A percentile compares a stretch with the other conserved stretches of the same genome.
Evolutionary conservation across 257 asterid genomes (phyloP).

Genomic region (Misopates orontium): DNA sequence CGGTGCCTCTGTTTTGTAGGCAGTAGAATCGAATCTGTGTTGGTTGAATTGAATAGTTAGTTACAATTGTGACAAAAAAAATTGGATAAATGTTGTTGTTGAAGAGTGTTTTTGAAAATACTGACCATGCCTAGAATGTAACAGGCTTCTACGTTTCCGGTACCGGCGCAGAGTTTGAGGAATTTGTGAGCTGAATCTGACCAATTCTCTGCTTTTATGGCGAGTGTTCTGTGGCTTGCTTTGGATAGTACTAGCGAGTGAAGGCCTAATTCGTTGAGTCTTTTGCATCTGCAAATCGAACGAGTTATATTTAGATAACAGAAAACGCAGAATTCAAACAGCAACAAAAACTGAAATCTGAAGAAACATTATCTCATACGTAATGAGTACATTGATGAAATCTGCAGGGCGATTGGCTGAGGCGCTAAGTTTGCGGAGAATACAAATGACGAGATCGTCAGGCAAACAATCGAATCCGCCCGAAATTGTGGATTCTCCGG

Average conservation of each 20-base stretch:
- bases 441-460: constrained; percentile 69
- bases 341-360: background rate
- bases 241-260: constrained; percentile 59
- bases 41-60: no score
- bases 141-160: constrained; percentile 77
- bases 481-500: constrained; percentile 11
- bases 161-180: constrained; percentile 71
- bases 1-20: constrained; percentile 66
- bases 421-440: constrained; percentile 72
- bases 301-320: no score
- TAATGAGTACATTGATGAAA: constrained; percentile 61
- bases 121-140: constrained; percentile 85
- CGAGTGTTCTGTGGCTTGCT: constrained; percentile 52
- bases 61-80: no score
- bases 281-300: constrained; percentile 59
- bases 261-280: constrained; percentile 59
- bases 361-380: constrained; percentile 44
- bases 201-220: constrained; percentile 68
- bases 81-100: no score
- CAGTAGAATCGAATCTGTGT: constrained; percentile 87
- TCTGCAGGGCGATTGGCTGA: constrained; percentile 66
- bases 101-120: no score
- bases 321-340: background rate
- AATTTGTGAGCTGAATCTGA: constrained; percentile 78
- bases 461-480: constrained; percentile 63